These are phyloP conservation scores for Heterococcus sp. DNA, from an alignment of 108 stramenopile genomes.

Conservation along the genomic window DNA sequence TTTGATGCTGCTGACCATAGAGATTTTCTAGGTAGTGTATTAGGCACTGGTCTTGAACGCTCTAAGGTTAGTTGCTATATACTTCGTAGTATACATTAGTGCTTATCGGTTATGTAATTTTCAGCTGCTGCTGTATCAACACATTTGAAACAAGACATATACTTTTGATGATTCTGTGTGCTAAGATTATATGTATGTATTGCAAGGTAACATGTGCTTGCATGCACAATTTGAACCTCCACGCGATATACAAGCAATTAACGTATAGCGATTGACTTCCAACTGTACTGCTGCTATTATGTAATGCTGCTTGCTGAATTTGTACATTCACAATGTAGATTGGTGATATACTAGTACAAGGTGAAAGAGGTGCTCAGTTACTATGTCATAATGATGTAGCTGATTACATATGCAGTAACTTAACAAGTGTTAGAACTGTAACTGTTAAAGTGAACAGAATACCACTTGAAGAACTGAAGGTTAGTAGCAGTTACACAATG, in stretches of 20 bases:
- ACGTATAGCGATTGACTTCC: too few species aligned
- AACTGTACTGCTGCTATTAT: too few species aligned
- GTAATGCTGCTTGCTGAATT: too few species aligned
- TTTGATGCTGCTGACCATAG: constrained; percentile 36
- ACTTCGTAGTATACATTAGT: not conserved
- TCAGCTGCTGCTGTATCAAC: too few species aligned
- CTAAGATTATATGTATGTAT: too few species aligned
- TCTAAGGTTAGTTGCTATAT: constrained; percentile 2
- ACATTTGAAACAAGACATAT: too few species aligned
- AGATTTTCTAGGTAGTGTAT: constrained; percentile 27
- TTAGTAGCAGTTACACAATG: too few species aligned
- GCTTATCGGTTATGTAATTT: not conserved
- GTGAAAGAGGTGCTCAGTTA: constrained; percentile 40
- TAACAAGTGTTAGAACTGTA: constrained; percentile 29
- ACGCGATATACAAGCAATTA: too few species aligned
- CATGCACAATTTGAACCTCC: too few species aligned
- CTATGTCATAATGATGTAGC: constrained; percentile 18
- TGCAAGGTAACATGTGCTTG: too few species aligned
- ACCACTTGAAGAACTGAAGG: constrained; percentile 8
- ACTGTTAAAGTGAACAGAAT: constrained; percentile 23
- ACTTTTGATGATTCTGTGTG: too few species aligned
- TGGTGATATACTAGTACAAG: constrained; percentile 41
- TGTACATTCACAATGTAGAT: constrained; percentile 3
- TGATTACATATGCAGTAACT: constrained; percentile 3
- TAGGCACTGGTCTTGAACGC: constrained; percentile 28